Percentiles rank a stretch among this genome's conserved stretches.
phyloP scores from a whole-genome alignment of 257 asterid species.

The Echites panduratus region DNA sequence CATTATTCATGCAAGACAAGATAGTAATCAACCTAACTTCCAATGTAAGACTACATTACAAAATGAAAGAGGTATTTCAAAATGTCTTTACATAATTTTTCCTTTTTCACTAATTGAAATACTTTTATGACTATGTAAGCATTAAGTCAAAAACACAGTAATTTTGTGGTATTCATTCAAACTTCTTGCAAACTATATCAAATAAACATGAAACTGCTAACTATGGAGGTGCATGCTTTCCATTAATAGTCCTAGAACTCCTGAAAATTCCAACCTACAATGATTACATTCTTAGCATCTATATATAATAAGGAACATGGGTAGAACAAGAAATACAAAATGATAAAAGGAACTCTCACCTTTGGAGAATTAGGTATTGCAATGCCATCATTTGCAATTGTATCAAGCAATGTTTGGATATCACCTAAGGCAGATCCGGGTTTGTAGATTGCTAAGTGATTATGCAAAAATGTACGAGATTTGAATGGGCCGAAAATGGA shows the following conservation, averaged over 20 bases:
- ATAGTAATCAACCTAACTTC: too few relatives aligned
- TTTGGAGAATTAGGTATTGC: slow-evolving; percentile 68
- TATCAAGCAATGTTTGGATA: slow-evolving; percentile 40
- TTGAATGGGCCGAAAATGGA: too few relatives aligned
- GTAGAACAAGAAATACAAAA: slow-evolving; percentile 1
- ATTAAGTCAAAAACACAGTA: not conserved
- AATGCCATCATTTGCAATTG: slow-evolving; percentile 72
- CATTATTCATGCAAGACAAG: too few relatives aligned
- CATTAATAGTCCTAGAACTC: slow-evolving; percentile 84
- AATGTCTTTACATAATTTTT: too few relatives aligned
- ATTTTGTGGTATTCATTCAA: not conserved
- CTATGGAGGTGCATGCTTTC: slow-evolving; percentile 78
- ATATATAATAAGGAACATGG: slow-evolving; percentile 1
- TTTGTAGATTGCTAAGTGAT: slow-evolving; percentile 51
- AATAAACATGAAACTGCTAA: slow-evolving; percentile 21
- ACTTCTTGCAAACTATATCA: not conserved
- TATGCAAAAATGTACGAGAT: too few relatives aligned
- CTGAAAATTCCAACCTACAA: slow-evolving; percentile 84
- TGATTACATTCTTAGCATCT: slow-evolving; percentile 12
- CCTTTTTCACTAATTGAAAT: not conserved
- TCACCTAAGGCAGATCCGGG: slow-evolving; percentile 35
- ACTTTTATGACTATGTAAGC: not conserved
- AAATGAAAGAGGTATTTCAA: not conserved
- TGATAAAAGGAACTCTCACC: slow-evolving; percentile 33
- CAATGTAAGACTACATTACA: too few relatives aligned